Base-by-base conservation (phyloP, 2,329 filamentous ascomycete genomes). In the Xylaria sp. region DNA sequence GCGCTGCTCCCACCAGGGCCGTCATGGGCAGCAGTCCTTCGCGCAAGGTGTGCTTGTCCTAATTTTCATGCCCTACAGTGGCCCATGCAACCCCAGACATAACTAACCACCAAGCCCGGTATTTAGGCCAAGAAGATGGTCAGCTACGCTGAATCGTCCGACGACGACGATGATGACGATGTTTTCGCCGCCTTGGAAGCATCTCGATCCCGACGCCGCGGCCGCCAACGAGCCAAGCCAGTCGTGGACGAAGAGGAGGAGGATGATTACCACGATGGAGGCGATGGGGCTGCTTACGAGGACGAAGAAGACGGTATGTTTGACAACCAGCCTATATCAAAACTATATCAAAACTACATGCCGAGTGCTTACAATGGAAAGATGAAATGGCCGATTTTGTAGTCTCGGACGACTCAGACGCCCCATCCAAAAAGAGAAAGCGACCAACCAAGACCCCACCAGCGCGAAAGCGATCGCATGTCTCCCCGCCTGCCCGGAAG, bases 321-420 rank as follows among this genome's bases (percentile, higher is more conserved):
- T n/a, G n/a, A n/a, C n/a, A n/a, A n/a, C n/a, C n/a, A n/a, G n/a
- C n/a, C n/a, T n/a, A n/a, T n/a, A n/a, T n/a, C n/a, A n/a, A n/a
- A n/a, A n/a, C n/a, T n/a, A n/a, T n/a, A n/a, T n/a, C n/a, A n/a
- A n/a, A n/a, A n/a, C n/a, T n/a, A n/a, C n/a, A n/a, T n/a, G n/a
- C 1, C 60, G 56, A 49, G 64, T 29, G 19, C 27, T 37, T 19
- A 27, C 15, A 31, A 10, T 19, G 17, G 1, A 41, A 49, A 85
- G 80, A 83, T 77, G 91, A 95, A 55, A 87, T 96, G 79, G 92
- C 89, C 63, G 91, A 97, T 74, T 98, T 98, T 71, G 82, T 98
- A 23, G 93, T 90, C 4, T 87, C 90, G 0, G 93, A 97, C 70
- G 92, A 96, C 41, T 94, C 92, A 0, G 93, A 96, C 48, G 90